Percentiles rank a stretch among this genome's conserved stretches.
phyloP scores from a whole-genome alignment of 176 grass and related monocot species.

The Alloteropsis semialata region DNA sequence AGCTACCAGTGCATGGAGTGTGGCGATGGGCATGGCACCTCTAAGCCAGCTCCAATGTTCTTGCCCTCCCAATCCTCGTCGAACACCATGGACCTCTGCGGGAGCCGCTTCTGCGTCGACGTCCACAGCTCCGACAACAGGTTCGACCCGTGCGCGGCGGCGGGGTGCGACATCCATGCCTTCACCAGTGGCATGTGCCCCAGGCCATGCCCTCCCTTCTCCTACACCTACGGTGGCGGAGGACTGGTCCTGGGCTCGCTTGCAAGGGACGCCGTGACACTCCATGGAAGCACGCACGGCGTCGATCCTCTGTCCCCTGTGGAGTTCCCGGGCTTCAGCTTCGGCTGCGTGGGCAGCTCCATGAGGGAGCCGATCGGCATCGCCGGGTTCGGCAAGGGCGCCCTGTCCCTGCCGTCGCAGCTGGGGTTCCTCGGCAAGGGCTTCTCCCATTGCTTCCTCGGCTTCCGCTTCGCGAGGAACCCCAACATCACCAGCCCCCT shows the following conservation, averaged over 20 bases:
- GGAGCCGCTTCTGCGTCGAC: conserved; percentile 31
- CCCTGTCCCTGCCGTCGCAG: conserved; percentile 39
- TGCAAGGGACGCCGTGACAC: conserved; percentile 30
- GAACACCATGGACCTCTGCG: conserved; percentile 10
- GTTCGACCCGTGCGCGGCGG: conserved; percentile 34
- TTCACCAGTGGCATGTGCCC: conserved; percentile 32
- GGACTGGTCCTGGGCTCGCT: conserved; percentile 44
- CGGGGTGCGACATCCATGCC: conserved; percentile 34
- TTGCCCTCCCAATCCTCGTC: conserved; percentile 30
- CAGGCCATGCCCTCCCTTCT: conserved; percentile 52
- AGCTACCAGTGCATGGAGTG: conserved; percentile 39
- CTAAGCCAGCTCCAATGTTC: conserved; percentile 16
- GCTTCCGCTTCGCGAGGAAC: conserved; percentile 40
- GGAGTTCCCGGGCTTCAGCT: conserved; percentile 28
- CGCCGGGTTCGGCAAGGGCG: conserved; percentile 50
- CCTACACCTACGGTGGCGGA: conserved; percentile 52
- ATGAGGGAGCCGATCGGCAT: conserved; percentile 50
- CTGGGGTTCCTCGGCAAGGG: conserved; percentile 47
- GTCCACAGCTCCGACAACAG: conserved; percentile 53
- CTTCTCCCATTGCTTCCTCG: conserved; percentile 61
- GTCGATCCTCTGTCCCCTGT: neutral
- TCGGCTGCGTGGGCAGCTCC: conserved; percentile 50
- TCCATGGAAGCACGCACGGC: conserved; percentile 10
- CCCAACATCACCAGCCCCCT: conserved; percentile 44
- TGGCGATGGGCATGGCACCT: conserved; percentile 1